phyloP scores from a whole-genome alignment of 2,329 filamentous ascomycete species.

The Fusarium mangiferae region DNA sequence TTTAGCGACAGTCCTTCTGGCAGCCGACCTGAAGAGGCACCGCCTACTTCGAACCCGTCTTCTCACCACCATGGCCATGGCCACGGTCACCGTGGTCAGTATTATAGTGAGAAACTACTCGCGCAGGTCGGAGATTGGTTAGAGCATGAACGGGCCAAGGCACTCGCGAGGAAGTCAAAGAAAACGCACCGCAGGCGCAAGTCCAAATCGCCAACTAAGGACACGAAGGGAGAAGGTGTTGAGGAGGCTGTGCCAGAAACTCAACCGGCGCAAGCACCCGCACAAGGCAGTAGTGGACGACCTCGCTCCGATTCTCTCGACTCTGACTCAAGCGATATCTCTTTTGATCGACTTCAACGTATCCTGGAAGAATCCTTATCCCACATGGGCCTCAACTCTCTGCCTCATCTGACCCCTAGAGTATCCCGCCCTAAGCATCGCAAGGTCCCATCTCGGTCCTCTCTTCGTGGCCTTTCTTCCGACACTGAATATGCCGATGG shows the following conservation, averaged over 20 bases:
- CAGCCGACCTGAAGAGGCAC: slow-evolving; percentile 44
- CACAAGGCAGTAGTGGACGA: slow-evolving; percentile 33
- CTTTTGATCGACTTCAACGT: slow-evolving; percentile 81
- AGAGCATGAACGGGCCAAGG: slow-evolving; percentile 77
- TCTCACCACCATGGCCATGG: slow-evolving; percentile 39
- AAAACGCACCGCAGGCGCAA: slow-evolving; percentile 53
- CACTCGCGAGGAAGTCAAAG: slow-evolving; percentile 60
- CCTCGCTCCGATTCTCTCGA: slow-evolving; percentile 65
- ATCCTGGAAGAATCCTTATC: slow-evolving; percentile 78
- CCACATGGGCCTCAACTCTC: slow-evolving; percentile 59
- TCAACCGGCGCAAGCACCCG: slow-evolving; percentile 33
- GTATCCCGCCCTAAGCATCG: slow-evolving; percentile 55
- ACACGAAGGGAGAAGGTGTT: slow-evolving; percentile 39
- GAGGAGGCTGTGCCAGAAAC: slow-evolving; percentile 5
- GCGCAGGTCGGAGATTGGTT: slow-evolving; percentile 86
- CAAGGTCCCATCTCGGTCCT: slow-evolving; percentile 46
- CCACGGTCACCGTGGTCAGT: slow-evolving; percentile 47
- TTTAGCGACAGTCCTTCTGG: slow-evolving; percentile 49
- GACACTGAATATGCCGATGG: slow-evolving; percentile 87
- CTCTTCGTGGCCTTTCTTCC: slow-evolving; percentile 69
- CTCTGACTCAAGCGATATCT: slow-evolving; percentile 75
- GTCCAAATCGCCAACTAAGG: slow-evolving; percentile 51
- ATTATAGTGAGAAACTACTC: slow-evolving; percentile 68
- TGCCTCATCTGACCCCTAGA: slow-evolving; percentile 57
- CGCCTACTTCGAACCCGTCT: slow-evolving; percentile 29